Base-by-base conservation (phyloP, 306 rosid genomes). In the Glycine tomentella region DNA sequence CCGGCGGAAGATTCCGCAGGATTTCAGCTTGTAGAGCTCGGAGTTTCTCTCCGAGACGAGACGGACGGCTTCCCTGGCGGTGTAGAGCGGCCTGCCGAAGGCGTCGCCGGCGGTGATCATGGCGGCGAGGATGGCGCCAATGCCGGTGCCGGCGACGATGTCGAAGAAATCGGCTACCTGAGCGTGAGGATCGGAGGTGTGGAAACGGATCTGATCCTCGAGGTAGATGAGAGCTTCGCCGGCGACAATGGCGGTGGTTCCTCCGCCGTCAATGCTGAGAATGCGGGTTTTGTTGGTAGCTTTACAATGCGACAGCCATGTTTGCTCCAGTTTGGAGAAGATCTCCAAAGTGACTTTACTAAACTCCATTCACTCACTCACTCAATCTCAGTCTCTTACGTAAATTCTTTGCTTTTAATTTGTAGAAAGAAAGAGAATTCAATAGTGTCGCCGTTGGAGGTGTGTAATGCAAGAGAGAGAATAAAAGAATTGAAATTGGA, bases 251-350 rank as follows among this genome's bases (percentile, higher is more conserved):
- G 79, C 88, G 61, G 93, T 73, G 78, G 92, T 92, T 58, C 94
- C 97, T 1, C 99, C 98, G 44, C 99, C 99, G 84, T 96, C 99
- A 73, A 96, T 96, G 85, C 97, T 87, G 74, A 96, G 98, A 78
- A 96, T 89, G 83, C 97, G 94, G 72, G 91, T 89, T 90, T 89
- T 93, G 83, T 77, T 82, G 45, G 86, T 34, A 46, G 80, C 45
- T 74, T 93, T 87, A 55, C 88, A 87, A 85, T 92, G 97, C 5
- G 99, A 93, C 65, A 96, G 98, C 98, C 99, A 96, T 87, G 92
- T 90, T 49, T 93, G 98, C 82, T 96, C 99, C 3, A 96, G 90
- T 76, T 92, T 92, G 69, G 97, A 84, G 86, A 96, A 96, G 90
- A 96, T 96, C 87, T 96, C 98, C 4, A 93, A 61, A 3, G 98